These are phyloP conservation scores for Rhodotorula sp. DNA, from an alignment of 1,284 basidiomycete genomes.

Conservation along the genomic window DNA sequence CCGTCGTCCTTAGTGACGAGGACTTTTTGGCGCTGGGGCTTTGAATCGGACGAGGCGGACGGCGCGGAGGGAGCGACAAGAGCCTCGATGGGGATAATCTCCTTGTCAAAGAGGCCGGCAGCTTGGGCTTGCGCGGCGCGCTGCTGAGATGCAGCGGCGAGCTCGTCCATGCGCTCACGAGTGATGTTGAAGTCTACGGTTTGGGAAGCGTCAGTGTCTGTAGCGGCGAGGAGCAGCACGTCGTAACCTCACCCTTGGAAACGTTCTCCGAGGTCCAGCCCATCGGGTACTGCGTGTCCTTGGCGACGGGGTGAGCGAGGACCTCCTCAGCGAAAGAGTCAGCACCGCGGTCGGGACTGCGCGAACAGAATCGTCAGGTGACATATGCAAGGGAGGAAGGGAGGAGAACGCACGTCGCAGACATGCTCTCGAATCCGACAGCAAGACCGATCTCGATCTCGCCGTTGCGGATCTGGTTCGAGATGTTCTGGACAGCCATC, in stretches of 20 bases:
- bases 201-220: neutral
- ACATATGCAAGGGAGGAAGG: neutral
- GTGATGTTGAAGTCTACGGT: constrained; percentile 66
- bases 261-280: constrained; percentile 69
- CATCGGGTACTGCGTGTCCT: constrained; percentile 69
- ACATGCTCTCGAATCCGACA: constrained; percentile 80
- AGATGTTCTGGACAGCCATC: constrained; percentile 58
- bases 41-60: constrained; percentile 9
- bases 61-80: constrained; percentile 27
- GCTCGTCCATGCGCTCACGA: constrained; percentile 79
- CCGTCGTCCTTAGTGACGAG: constrained; percentile 75
- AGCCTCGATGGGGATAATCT: constrained; percentile 72
- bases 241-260: constrained; percentile 39
- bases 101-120: constrained; percentile 66
- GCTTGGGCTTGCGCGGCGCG: constrained; percentile 64
- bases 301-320: constrained; percentile 56
- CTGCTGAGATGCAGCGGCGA: constrained; percentile 74
- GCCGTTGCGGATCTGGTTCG: constrained; percentile 75
- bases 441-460: constrained; percentile 84
- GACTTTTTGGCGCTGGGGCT: constrained; percentile 56
- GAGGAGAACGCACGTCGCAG: constrained; percentile 38
- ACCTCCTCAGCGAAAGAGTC: constrained; percentile 63
- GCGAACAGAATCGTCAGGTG: neutral
- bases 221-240: constrained; percentile 54
- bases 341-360: constrained; percentile 52